phyloP scores from a whole-genome alignment of 441 rosid genomes.

The Populus hybrid region DNA sequence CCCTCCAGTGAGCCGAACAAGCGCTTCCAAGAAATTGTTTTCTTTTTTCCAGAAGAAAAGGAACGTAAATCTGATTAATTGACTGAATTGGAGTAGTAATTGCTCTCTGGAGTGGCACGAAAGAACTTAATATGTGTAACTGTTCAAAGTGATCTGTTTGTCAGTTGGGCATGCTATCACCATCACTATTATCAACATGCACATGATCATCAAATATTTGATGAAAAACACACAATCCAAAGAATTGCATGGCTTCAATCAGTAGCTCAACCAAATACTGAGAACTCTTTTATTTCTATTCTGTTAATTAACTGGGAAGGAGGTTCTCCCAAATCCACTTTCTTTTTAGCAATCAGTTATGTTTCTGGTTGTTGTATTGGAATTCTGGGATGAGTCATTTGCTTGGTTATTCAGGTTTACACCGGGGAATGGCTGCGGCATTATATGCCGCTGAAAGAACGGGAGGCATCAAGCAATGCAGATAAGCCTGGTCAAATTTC shows the following conservation, averaged over 20 bases:
- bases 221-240: neutral
- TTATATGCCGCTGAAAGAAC: slow-evolving; percentile 64
- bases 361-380: neutral
- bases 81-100: no score
- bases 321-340: neutral
- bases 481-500: slow-evolving; percentile 75
- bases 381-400: neutral
- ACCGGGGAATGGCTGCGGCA: slow-evolving; percentile 87
- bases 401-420: slow-evolving; percentile 52
- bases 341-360: neutral
- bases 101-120: no score
- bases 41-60: no score
- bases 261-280: neutral
- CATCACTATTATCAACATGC: neutral
- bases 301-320: neutral
- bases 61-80: no score
- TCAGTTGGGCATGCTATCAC: neutral
- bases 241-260: neutral
- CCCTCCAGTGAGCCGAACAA: no score
- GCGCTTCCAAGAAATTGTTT: no score
- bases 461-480: slow-evolving; percentile 36
- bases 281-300: no score
- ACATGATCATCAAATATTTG: neutral
- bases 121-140: no score
- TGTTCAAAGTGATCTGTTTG: no score